Conservation (phyloP, 208 protist genomes). For the Wallacemonas sp. region DNA sequence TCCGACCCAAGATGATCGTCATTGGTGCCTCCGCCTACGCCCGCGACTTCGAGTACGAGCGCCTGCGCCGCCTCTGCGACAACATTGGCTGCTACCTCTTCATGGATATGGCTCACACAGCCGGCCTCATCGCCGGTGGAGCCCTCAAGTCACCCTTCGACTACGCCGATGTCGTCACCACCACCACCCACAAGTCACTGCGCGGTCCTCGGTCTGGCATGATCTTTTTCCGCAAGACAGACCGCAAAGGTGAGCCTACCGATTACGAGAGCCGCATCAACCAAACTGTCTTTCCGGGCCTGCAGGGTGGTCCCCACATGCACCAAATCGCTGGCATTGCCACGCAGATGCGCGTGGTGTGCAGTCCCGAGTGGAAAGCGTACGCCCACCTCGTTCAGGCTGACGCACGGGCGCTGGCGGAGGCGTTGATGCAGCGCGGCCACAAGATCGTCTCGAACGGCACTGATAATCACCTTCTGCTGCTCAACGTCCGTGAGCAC, state of each 20-base stretch:
- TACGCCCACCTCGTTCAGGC: slow-evolving; percentile 93
- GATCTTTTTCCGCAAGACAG: slow-evolving; percentile 97
- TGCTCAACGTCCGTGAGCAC: slow-evolving; percentile 96
- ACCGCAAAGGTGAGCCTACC: slow-evolving; percentile 61
- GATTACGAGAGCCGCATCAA: slow-evolving; percentile 96
- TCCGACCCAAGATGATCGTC: slow-evolving; percentile 96
- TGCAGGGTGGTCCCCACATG: slow-evolving; percentile 99
- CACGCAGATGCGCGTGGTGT: slow-evolving; percentile 95
- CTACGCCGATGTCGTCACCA: slow-evolving; percentile 98
- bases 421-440: slow-evolving; percentile 75
- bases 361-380: slow-evolving; percentile 90
- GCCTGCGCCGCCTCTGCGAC: slow-evolving; percentile 90
- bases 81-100: slow-evolving; percentile 91
- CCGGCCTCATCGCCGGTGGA: slow-evolving; percentile 92
- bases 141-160: slow-evolving; percentile 93
- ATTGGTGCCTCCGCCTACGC: slow-evolving; percentile 97
- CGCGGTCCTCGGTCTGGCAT: slow-evolving; percentile 98
- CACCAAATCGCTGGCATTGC: slow-evolving; percentile 97
- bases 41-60: slow-evolving; percentile 96
- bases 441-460: slow-evolving; percentile 94
- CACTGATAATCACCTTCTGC: slow-evolving; percentile 98
- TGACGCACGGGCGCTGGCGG: slow-evolving; percentile 90
- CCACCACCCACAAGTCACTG: slow-evolving; percentile 99
- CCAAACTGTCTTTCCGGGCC: slow-evolving; percentile 96
- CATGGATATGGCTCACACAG: slow-evolving; percentile 99